Base-by-base conservation (phyloP, 2,329 filamentous ascomycete genomes). In the Colletotrichum navitas region DNA sequence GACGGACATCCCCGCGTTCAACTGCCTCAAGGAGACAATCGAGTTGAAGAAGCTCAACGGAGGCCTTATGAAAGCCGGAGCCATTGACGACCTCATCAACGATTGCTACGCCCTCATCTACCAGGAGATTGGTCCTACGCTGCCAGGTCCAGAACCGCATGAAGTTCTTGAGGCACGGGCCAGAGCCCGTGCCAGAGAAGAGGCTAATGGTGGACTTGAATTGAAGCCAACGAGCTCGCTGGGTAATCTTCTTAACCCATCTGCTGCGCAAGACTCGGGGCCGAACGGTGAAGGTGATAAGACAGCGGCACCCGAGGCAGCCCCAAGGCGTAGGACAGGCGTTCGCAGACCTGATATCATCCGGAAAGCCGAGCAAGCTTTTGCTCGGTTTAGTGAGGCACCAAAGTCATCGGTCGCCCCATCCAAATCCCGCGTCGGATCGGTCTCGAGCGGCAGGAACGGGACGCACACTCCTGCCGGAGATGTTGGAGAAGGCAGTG, bases 81-180 rank as follows among this genome's bases (percentile, higher is more conserved):
- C 91, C 12, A 95, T 98, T 55, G 96, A 99, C 77, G 96, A 99
- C 77, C 87, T 98, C n/a, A 93, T 98, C 74, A 93, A 92, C 29
- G 96, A 99, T 81, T 91, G 93, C 60, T 99, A 97, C 80, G 92
- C 93, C 1, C 87, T 90, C 60, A 85, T 97, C 21, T 96, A 94
- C 78, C 86, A 87, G 24, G 88, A 91, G 39, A 83, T 94, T 60
- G 90, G 90, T 2, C 88, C 88, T 52, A 85, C 84, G 4, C 81
- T 94, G 2, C 87, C 88, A 0, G 84, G 85, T 36, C 79, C 81
- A n/a, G 82, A 86, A 56, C 82, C 87, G 29, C 81, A 85, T 71
- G 79, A 81, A 70, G 80, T 85, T 66, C 84, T 83, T 74, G 87
- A 81, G 75, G 87, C 82, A 73, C 82, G 83, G 60, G 79, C 77